Base-by-base conservation (phyloP, 257 asterid genomes). In the Solanum clarkiae region DNA sequence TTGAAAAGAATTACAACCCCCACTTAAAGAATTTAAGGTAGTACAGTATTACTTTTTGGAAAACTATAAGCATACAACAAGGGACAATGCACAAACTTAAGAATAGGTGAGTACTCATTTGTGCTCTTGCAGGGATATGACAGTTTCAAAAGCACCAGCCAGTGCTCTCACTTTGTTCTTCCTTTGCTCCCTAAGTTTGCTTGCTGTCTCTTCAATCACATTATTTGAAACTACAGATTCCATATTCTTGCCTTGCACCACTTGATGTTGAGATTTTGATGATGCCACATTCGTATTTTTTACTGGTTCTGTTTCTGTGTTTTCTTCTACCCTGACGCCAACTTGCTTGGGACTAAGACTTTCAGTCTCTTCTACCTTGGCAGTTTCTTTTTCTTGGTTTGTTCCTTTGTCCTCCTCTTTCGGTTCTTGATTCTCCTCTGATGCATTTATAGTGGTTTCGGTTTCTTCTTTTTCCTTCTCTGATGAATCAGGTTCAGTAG, bases 61-160 rank as follows among this genome's bases (percentile, higher is more conserved):
- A 51, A 77, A 16, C 26, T 77, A 77, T 51, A 51, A 51, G 63
- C 83, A 79, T 53, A 77, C 26, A 49, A 77, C 65, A 79, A 79
- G 65, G 10, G 26, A 29, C 5, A 45, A 10, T 77, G 26, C 82
- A 26, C 83, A 16, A 53, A 53, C 49, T 26, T 26, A 53, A 26
- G 22, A 8, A 26, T 53, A 26, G 24, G 54, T 18, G 22, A 51
- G 53, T 18, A 32, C n/a, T 86, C 89, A 90, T 90, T 92, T 91
- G 70, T 82, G 80, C 5, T 92, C 94, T 88, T 91, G 97, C 86
- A 85, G 74, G 49, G 94, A 91, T 26, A 93, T 94, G 86, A 93
- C 98, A 6, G 93, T 86, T 59, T 94, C 97, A 57, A 94, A 94
- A 3, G 98, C 98, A 66, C 97, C 98, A 10, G 97, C 97, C 53